These are phyloP conservation scores for Aurinia saxatilis DNA, from an alignment of 345 rosid genomes.

Conservation along the genomic window DNA sequence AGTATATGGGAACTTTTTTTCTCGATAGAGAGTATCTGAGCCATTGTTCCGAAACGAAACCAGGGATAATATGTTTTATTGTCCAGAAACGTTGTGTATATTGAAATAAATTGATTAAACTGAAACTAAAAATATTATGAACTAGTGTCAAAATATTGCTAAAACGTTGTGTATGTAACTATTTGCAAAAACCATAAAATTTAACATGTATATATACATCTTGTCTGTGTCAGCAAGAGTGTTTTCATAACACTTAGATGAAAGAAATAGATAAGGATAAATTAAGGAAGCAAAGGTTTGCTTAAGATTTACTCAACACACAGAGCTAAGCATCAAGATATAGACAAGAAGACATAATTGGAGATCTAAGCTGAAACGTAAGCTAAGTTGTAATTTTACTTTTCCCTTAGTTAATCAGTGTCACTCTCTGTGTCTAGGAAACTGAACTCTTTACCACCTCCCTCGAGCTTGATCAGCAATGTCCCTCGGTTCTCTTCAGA, in stretches of 20 bases:
- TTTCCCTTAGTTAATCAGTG: constrained; percentile 30
- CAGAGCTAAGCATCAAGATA: constrained; percentile 9
- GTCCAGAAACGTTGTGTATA: not conserved
- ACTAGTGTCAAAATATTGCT: too few relatives aligned
- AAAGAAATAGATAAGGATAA: not conserved
- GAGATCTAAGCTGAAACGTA: constrained; percentile 15
- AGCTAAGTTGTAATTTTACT: not conserved
- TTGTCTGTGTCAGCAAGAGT: not conserved
- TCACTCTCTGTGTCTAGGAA: constrained; percentile 64
- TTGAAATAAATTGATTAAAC: too few relatives aligned
- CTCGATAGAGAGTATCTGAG: too few relatives aligned
- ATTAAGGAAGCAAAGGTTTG: not conserved
- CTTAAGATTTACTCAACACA: not conserved
- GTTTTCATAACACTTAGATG: not conserved
- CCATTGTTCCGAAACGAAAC: too few relatives aligned
- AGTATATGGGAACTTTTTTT: too few relatives aligned
- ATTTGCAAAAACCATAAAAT: too few relatives aligned
- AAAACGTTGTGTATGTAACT: too few relatives aligned
- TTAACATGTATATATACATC: not conserved
- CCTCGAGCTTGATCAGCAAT: constrained; percentile 55
- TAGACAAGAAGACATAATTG: not conserved
- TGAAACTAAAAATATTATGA: too few relatives aligned
- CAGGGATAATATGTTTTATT: too few relatives aligned
- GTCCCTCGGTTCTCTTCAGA: constrained; percentile 80
- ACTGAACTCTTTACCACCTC: constrained; percentile 47